Base-by-base conservation (phyloP, 2,329 filamentous ascomycete genomes). In the Stachybotrys chlorohalonatus region DNA sequence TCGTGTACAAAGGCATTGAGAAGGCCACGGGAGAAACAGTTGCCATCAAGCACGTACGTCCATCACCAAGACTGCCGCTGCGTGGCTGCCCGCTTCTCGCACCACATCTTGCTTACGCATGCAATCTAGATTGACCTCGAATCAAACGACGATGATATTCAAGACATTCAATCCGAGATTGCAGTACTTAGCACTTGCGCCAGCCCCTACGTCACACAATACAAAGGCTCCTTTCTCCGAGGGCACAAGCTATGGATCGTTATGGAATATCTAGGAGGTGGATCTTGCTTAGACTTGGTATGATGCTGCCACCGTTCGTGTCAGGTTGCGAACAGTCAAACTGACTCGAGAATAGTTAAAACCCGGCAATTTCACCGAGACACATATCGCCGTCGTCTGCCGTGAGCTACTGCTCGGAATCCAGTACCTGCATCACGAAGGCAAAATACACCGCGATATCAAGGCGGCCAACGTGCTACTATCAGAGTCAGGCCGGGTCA, bases 241-340 rank as follows among this genome's bases (percentile, higher is more conserved):
- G 94, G 94, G 31, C 89, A 92, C 69, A 99, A 97, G 74, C 76
- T 99, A 77, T 99, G 94, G 94, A 99, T 99, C 67, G 90, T 97
- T 56, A 99, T 99, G 94, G 94, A 99, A 72, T 99, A 88, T 67
- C 77, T 99, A 11, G 94, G 94, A 6, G 94, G 94, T 59, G 94
- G 94, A 47, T 97, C 94, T 16, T 96, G 94, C 69, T 79, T 96
- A 60, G 94, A 99, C 70, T 72, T 99, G 77, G 89, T 95, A 81
- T 64, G 78, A 39, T 47, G 51, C 7, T 31, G 17, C 9, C 3
- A 47, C 7, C 51, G 36, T 36, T 7, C 6, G 30, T 54, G 53
- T 63, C 17, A 17, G 54, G 57, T 72, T 73, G 62, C 75, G 68
- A 51, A 36, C 8, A 39, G n/a, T 48, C 49, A 53, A 2, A 24